Evolutionary conservation across 495 filamentous ascomycete genomes (phyloP).

Genomic region (Chlorociboria aeruginascens): DNA sequence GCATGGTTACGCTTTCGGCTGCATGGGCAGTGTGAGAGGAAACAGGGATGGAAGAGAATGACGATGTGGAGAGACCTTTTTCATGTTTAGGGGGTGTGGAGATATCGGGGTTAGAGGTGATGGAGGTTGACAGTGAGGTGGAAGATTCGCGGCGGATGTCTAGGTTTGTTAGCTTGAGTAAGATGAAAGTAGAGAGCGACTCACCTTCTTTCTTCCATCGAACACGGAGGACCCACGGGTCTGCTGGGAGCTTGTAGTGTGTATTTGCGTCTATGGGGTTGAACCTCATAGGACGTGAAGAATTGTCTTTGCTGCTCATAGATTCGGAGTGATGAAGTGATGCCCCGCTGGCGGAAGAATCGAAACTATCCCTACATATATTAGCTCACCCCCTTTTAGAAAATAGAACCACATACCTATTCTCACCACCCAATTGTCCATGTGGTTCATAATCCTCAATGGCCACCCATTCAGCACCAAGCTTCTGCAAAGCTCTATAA

Average conservation of each 20-base stretch:
- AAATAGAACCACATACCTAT: conserved; percentile 6
- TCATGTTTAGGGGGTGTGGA: conserved; percentile 12
- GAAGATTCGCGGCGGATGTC: conserved; percentile 20
- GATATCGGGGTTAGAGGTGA: conserved; percentile 17
- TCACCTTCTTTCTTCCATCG: conserved; percentile 72
- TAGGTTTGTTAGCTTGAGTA: conserved; percentile 1
- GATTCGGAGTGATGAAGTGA: conserved; percentile 23
- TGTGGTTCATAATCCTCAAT: conserved; percentile 38
- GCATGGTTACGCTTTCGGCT: conserved; percentile 58
- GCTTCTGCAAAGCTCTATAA: conserved; percentile 76
- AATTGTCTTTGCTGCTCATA: conserved; percentile 16
- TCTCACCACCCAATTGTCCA: conserved; percentile 3
- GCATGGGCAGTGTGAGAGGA: conserved; percentile 21
- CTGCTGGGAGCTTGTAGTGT: conserved; percentile 72
- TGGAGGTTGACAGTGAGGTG: conserved; percentile 25
- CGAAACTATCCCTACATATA: conserved; percentile 9
- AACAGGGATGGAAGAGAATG: no score
- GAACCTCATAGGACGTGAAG: conserved; percentile 9
- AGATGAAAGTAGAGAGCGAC: conserved; percentile 24
- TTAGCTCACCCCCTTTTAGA: not conserved
- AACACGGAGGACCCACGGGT: conserved; percentile 91
- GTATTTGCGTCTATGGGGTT: conserved; percentile 18
- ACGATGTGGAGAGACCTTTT: not conserved
- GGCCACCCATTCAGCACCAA: conserved; percentile 74
- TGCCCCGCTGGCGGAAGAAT: conserved; percentile 17